Evolutionary conservation across 228 moss, liverwort and hornwort genomes (phyloP), one percentile per base, ranked within the genome.

Genomic region (Sphagnum fallax): DNA sequence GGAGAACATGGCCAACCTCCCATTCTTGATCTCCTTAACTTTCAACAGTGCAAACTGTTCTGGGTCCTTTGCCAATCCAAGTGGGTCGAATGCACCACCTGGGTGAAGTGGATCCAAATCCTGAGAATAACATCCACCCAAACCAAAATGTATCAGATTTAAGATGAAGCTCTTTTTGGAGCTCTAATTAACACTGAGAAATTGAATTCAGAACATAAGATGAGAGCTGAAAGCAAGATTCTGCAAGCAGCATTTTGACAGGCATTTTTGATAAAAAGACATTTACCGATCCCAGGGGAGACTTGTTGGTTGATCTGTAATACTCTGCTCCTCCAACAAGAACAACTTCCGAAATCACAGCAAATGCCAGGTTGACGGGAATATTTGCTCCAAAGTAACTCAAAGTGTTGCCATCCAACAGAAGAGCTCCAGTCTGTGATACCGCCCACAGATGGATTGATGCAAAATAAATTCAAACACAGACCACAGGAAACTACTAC

Each of bases 301-400:
- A 97, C 78, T 88, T 93, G 71, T 97, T 97, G 13, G 74, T 91
- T 13, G 85, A 81, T 74, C 93, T 80, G 87, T 93, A 97, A 80
- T 91, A 97, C 69, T 93, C 91, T 0, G 90, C 96, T 57, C 93
- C 91, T 77, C 96, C 96, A 6, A 94, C 93, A 9, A 94, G 85
- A 6, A 91, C 9, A 11, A 93, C 32, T 72, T 97, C 90, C 0
- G 82, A 79, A 6, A 97, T 83, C 9, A 82, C 74, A 48, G 83
- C 85, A 0, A 15, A 82, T 1, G 82, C 83, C 7, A 93, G 72
- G 63, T 96, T 97, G 0, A 91, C 78, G 5, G 91, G 96, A 49
- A 96, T 6, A 52, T 53, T 79, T 5, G 89, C 89, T 69, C 89
- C 93, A 53, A 91, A 96, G 66, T 94, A 94, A 68, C 80, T 70